Evolutionary conservation across 495 filamentous ascomycete species (phyloP), one percentile per base, ranked within the genome.

Genomic region (Podospora conica): DNA sequence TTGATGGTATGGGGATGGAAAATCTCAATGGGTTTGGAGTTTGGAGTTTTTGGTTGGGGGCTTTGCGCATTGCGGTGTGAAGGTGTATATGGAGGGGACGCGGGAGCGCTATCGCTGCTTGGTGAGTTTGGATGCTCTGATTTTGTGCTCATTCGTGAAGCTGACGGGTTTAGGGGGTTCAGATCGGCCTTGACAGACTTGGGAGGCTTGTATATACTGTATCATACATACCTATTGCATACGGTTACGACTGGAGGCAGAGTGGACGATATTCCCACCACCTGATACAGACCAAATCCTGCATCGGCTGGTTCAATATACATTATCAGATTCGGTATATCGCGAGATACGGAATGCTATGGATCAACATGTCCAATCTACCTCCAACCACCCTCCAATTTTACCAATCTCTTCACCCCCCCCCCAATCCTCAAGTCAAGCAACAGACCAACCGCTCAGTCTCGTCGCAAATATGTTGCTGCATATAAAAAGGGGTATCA

Each of bases 401-500:
- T 48, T 48, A 40, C 33, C 33, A 33, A 33, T 33, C 31, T 33
- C 31, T 18, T n/a, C 53, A 54, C 18, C 55, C 24, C 23, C 24
- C 23, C 15, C 40, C 40, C 18, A 48, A 48, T 48, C 18, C 40
- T 48, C 40, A 48, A 27, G 11, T 48, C 40, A 48, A 27, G 11
- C 25, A 23, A 25, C 25, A 24, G 55, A 24, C 55, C 55, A 12
- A 57, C 20, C 55, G 22, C 55, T 57, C 55, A 6, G 25, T 57
- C 8, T 57, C 22, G 55, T 10, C 22, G 25, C 55, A 57, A 24
- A 60, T 15, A 60, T 56, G 61, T 33, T 55, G n/a, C 18, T 24
- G 15, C 58, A 63, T 55, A 18, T 63, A 64, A 29, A 54, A 28
- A 22, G 62, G 66, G 66, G 66, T 68, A 68, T 68, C 66, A 68